Evolutionary conservation across 345 rosid species (phyloP), one percentile per base, ranked within the genome.

Genomic region (Sonneratia caseolaris): DNA sequence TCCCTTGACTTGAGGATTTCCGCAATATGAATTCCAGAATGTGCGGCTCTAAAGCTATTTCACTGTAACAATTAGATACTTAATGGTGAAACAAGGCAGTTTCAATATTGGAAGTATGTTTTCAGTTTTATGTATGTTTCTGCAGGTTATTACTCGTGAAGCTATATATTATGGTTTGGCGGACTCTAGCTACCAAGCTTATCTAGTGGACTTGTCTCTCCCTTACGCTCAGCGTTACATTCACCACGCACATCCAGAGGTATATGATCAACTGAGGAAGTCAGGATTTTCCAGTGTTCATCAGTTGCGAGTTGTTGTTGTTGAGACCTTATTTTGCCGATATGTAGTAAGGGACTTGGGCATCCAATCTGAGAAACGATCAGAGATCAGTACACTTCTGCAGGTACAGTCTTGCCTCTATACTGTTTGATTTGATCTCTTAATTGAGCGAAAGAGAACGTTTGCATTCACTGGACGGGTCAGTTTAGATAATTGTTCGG

Each of bases 181-280:
- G 71, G 91, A 87, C 78, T 76, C 80, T 75, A 77, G 81, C 74
- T 76, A 77, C 71, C 81, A 83, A 76, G 80, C 82, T 78, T 86
- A 89, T 71, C 76, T 93, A 70, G 77, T 93, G 68, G 82, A 91
- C 74, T 89, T 96, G 97, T 80, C 83, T 72, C 89, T 93, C 70
- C 92, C 98, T 74, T 91, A 86, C 84, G 91, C 91, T 59, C 98
- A 93, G 78, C 92, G 97, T 69, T 93, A 89, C 80, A 74, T 91
- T 36, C 82, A 77, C 74, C 76, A 85, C 68, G 38, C 78, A 21
- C 89, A 86, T 72, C 88, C 81, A 45, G 82, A 84, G 68, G 83
- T 77, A 73, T 93, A 91, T 76, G 67, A 67, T 75, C 84, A 81
- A 74, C 80, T 84, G 43, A 85, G 83, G 81, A 83, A 75, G 73